Conservation (phyloP, 116 monocot genomes). For the Phalaenopsis hybrid region DNA sequence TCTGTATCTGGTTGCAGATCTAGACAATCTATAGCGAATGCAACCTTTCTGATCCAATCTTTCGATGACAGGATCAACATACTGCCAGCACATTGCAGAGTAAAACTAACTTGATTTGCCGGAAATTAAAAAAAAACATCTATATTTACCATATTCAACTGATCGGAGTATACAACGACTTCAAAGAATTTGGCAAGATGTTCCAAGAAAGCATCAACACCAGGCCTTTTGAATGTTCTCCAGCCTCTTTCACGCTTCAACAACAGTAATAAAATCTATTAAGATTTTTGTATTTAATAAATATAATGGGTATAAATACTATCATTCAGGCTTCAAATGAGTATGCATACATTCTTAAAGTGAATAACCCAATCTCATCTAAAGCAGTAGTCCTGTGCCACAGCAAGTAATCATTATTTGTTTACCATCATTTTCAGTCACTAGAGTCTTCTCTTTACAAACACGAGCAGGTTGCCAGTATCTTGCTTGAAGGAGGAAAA, state of each 20-base stretch:
- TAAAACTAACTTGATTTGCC: slow-evolving; percentile 1
- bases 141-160: slow-evolving; percentile 68
- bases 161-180: slow-evolving; percentile 95
- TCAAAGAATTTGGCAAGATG: slow-evolving; percentile 94
- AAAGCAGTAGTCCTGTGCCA: not conserved
- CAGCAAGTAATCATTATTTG: not conserved
- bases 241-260: slow-evolving; percentile 93
- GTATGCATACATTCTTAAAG: not conserved
- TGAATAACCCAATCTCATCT: not conserved
- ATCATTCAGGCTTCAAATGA: not conserved
- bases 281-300: not conserved
- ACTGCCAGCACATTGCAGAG: slow-evolving; percentile 34
- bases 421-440: not conserved
- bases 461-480: not conserved
- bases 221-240: slow-evolving; percentile 97
- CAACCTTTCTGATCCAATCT: slow-evolving; percentile 88
- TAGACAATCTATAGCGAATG: slow-evolving; percentile 82
- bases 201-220: slow-evolving; percentile 91
- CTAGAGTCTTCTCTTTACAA: not conserved
- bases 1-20: slow-evolving; percentile 83
- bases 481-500: not conserved
- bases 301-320: not conserved
- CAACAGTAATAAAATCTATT: not conserved
- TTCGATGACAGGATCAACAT: slow-evolving; percentile 95
- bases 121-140: not conserved